A percentile compares a stretch with the other conserved stretches of the same genome.
phyloP scores from a whole-genome alignment of 2,329 filamentous ascomycete genomes.

The Colletotrichum sp. region DNA sequence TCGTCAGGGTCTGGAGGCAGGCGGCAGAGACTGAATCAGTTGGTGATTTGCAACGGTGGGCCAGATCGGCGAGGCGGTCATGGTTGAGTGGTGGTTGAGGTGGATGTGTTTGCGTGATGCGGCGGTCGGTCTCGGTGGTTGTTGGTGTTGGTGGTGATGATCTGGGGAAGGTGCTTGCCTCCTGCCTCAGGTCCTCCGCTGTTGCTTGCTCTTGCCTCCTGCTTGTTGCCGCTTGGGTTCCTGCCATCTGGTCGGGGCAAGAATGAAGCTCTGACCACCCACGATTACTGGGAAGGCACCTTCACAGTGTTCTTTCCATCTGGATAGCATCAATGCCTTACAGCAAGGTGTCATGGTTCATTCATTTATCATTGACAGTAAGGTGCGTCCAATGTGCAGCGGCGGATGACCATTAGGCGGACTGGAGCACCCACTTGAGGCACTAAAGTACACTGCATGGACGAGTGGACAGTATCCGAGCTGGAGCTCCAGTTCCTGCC shows the following conservation, averaged over 20 bases:
- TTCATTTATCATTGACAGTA: background rate
- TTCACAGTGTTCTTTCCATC: background rate
- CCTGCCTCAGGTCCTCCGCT: background rate
- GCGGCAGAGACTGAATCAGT: background rate
- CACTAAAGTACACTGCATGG: background rate
- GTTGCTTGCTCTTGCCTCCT: background rate
- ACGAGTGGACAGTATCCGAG: background rate
- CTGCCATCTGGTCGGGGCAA: background rate
- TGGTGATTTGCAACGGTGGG: constrained; percentile 10
- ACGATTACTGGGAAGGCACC: background rate
- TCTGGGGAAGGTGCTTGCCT: background rate
- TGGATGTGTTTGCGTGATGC: background rate
- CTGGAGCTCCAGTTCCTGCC: background rate
- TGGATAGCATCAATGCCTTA: background rate
- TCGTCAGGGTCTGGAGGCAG: background rate
- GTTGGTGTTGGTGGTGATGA: background rate
- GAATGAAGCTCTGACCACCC: background rate
- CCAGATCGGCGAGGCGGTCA: background rate
- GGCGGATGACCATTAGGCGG: background rate
- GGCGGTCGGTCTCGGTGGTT: background rate
- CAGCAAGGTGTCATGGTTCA: background rate
- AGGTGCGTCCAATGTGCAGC: background rate
- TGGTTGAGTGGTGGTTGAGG: background rate
- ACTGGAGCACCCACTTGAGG: background rate
- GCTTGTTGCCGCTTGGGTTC: background rate